Percentiles rank a stretch among this genome's conserved stretches.
phyloP scores from a whole-genome alignment of 106 monocot species.

The Cymbidium sinense region DNA sequence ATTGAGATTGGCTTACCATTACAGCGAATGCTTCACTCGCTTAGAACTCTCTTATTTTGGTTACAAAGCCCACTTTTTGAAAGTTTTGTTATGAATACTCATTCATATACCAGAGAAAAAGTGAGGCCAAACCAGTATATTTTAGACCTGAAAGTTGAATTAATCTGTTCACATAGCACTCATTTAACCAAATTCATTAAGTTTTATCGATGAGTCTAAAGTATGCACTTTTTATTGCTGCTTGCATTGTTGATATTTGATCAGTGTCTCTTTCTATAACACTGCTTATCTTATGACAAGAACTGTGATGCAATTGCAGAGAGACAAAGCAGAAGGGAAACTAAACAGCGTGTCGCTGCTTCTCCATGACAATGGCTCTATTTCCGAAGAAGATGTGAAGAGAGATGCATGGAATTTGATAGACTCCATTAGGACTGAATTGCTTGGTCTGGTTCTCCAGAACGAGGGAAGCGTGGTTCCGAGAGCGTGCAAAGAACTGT shows the following conservation, averaged over 20 bases:
- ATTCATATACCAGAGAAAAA: too few species aligned
- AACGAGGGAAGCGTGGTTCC: conserved; percentile 54
- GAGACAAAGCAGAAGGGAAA: conserved; percentile 70
- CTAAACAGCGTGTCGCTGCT: conserved; percentile 54
- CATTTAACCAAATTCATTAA: too few species aligned
- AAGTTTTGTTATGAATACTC: too few species aligned
- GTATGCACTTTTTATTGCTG: too few species aligned
- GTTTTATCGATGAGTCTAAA: too few species aligned
- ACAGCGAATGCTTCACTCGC: too few species aligned
- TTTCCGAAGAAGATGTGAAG: conserved; percentile 50
- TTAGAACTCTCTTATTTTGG: too few species aligned
- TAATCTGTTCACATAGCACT: background rate
- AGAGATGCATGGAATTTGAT: conserved; percentile 26
- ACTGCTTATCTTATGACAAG: background rate
- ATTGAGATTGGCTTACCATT: too few species aligned
- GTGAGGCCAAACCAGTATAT: too few species aligned
- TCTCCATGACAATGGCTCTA: conserved; percentile 23
- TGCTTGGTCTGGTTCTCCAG: conserved; percentile 54
- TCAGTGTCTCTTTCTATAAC: background rate
- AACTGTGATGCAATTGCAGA: conserved; percentile 27
- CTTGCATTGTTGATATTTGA: background rate
- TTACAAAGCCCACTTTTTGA: too few species aligned
- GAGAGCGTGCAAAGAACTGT: conserved; percentile 75
- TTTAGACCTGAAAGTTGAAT: background rate
- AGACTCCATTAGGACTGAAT: conserved; percentile 39